Evolutionary conservation across 495 filamentous ascomycete genomes (phyloP).

Genomic region (Thermothielavioides terrestris): DNA sequence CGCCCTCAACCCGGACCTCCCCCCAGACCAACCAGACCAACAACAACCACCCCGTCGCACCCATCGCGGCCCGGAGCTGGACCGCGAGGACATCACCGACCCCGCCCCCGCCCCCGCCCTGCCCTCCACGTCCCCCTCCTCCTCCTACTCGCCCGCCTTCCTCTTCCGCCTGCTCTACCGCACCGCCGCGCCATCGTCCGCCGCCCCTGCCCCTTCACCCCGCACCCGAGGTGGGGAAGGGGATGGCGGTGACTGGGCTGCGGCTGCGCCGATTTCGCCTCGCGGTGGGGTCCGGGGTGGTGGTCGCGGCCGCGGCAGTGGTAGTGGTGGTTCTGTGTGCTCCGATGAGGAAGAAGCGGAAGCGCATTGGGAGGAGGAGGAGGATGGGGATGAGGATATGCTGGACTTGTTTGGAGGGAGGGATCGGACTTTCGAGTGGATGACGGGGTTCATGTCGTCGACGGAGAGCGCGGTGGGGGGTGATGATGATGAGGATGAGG

Average conservation of each 20-base stretch:
- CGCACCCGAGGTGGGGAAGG: no score
- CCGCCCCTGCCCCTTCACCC: not conserved
- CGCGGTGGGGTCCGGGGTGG: no score
- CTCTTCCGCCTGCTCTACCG: not conserved
- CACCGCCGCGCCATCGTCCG: not conserved
- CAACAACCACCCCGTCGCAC: not conserved
- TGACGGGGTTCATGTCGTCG: conserved; percentile 2
- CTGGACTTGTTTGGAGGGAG: conserved; percentile 11
- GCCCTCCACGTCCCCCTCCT: not conserved
- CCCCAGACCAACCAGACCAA: not conserved
- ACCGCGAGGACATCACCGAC: not conserved
- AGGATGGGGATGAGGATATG: conserved; percentile 8
- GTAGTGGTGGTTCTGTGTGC: not conserved
- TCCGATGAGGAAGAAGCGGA: not conserved
- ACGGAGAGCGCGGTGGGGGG: conserved; percentile 4
- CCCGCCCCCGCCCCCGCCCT: not conserved
- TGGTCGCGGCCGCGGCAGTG: no score
- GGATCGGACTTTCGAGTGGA: conserved; percentile 1
- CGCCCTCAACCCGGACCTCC: not conserved
- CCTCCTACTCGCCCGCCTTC: conserved; percentile 6
- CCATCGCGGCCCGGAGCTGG: not conserved
- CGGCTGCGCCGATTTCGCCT: no score
- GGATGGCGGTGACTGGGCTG: no score
- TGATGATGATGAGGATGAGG: conserved; percentile 7
- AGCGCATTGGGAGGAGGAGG: conserved; percentile 7